Base-by-base conservation (phyloP, 768 basidiomycete species). In the Rhizopogon roseolus region DNA sequence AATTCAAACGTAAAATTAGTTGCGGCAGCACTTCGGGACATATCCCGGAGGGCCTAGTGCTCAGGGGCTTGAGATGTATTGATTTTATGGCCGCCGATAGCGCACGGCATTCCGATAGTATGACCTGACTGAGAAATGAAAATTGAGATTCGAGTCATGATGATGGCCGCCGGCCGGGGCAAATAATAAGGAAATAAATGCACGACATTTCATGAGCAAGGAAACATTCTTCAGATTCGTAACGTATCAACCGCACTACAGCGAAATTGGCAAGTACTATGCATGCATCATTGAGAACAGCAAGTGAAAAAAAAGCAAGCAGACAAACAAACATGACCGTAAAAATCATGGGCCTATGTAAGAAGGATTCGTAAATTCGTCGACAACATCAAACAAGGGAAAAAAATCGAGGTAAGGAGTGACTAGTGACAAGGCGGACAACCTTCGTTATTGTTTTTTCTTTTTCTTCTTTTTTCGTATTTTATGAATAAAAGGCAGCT, bases 291-390 rank as follows among this genome's bases (percentile, higher is more conserved):
- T 46, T 13, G 7, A 34, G 32, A 46, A 17, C 45, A 46, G 11
- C 32, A 29, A 46, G 27, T 7, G 27, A 8, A 43, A 32, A 29
- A 7, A 16, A 27, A 44, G 27, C 6, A 9, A 13, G 11, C 44
- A 34, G n/a, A 32, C 29, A 45, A 46, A n/a, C 25, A 44, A 46
- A 19, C 19, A 22, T 22, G 25, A 41, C 16, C 32, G 32, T 14
- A 46, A 34, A 19, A 46, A 16, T 46, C 45, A 46, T 46, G 45
- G 19, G 45, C 29, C 44, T 45, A 22, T 22, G 22, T 22, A 34
- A 32, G 7, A 38, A 55, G 41, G 22, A 56, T 46, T 52, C 43
- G 17, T 27, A 56, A 53, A 40, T 50, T 49, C 34, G 11, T 36
- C 7, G 28, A 43, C 44, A 32, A 52, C 29, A 43, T 43, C 29